phyloP scores from a whole-genome alignment of 2,329 filamentous ascomycete genomes.

The Drechslera avenae region DNA sequence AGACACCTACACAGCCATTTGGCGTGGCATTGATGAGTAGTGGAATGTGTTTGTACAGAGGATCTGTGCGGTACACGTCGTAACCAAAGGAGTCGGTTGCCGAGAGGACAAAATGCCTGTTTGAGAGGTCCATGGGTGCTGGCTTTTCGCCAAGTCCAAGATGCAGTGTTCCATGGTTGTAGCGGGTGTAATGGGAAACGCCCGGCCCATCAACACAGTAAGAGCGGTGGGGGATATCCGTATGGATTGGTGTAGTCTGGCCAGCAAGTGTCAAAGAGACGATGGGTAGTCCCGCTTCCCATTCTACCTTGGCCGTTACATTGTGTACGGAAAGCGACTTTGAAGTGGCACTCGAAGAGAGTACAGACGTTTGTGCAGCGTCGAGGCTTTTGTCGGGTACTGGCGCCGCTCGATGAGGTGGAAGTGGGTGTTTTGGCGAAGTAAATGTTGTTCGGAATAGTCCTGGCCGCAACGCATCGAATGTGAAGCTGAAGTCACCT shows the following conservation, averaged over 20 bases:
- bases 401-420: conserved; percentile 66
- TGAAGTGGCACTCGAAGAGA: conserved; percentile 42
- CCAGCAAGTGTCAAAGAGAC: conserved; percentile 61
- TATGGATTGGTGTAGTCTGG: conserved; percentile 60
- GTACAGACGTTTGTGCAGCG: conserved; percentile 34
- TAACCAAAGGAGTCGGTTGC: conserved; percentile 77
- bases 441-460: conserved; percentile 72
- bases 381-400: conserved; percentile 51
- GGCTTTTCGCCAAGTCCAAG: conserved; percentile 74
- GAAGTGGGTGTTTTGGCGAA: conserved; percentile 64
- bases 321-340: conserved; percentile 56
- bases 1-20: conserved; percentile 67
- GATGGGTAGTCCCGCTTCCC: conserved; percentile 60
- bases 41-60: conserved; percentile 77
- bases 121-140: conserved; percentile 73
- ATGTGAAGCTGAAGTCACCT: conserved; percentile 61
- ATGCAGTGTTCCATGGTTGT: conserved; percentile 67
- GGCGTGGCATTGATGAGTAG: conserved; percentile 71
- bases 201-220: conserved; percentile 67
- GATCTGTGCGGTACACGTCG: conserved; percentile 71
- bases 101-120: conserved; percentile 68
- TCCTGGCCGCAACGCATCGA: conserved; percentile 66
- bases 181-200: conserved; percentile 67
- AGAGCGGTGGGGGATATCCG: conserved; percentile 68
- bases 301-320: conserved; percentile 63